Base-by-base conservation (phyloP, 2,329 filamentous ascomycete genomes). In the Thielaviopsis ethacetica region DNA sequence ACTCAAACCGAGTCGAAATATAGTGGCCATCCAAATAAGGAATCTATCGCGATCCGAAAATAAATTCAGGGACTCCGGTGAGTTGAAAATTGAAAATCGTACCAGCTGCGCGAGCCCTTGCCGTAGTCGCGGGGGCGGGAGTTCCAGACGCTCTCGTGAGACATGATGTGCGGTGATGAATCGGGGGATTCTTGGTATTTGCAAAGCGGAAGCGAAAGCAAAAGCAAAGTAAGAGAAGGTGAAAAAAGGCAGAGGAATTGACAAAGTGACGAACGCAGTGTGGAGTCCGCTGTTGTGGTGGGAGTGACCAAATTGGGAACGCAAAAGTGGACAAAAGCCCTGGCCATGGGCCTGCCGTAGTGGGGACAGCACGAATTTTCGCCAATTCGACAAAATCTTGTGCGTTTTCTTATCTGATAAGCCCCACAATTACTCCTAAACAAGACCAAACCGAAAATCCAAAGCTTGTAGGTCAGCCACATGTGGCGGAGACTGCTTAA, bases 121-220 rank as follows among this genome's bases (percentile, higher is more conserved):
- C 91, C 91, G 83, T 94, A 95, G 75, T 76, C 89, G 77, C 91
- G 87, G 73, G 93, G 93, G 76, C 93, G 91, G 72, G 90, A 95
- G 85, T 94, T 95, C 91, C 91, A 98, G 79, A 97, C 90, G 73
- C 86, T 90, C 82, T 97, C 91, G 90, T 81, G 80, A 78, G 77
- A 80, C 79, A 80, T 82, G 68, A 70, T 80, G 54, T 72, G 71
- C 72, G 71, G 68, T 69, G 63, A 66, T 71, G 65, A 61, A 61
- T 50, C 56, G 59, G 52, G 49, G 56, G 44, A 38, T 59, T 60
- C 57, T 55, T 60, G 57, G 55, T 58, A 58, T 61, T 57, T 61
- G 56, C 59, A 61, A 58, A 61, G 53, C 55, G 49, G 57, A n/a
- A 47, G 41, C 59, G 57, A 62, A 49, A 51, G 17, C 34, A 54